Evolutionary conservation across 768 basidiomycete genomes (phyloP).

Genomic region (Pleurotus eryngii): DNA sequence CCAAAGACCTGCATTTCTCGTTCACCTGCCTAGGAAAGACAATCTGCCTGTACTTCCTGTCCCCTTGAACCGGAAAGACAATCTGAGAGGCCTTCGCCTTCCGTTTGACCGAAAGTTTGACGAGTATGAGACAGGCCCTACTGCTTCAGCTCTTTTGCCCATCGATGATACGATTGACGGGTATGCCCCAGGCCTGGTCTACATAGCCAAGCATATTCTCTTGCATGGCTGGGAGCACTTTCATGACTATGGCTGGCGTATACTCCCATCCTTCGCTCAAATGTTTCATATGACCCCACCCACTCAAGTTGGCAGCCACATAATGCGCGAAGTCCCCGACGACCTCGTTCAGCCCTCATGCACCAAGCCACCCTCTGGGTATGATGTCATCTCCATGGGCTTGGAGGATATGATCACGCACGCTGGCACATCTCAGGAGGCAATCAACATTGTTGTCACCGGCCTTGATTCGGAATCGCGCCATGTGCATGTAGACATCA

Average conservation of each 20-base stretch:
- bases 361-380: background rate
- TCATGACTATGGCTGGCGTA: slow-evolving; percentile 13
- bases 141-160: slow-evolving; percentile 7
- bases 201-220: slow-evolving; percentile 12
- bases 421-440: background rate
- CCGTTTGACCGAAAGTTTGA: slow-evolving; percentile 4
- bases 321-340: slow-evolving; percentile 5
- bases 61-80: background rate
- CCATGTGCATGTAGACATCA: slow-evolving; percentile 9
- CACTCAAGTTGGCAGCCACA: slow-evolving; percentile 8
- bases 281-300: slow-evolving; percentile 6
- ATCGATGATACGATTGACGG: slow-evolving; percentile 1
- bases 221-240: slow-evolving; percentile 11
- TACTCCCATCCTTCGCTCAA: slow-evolving; percentile 9
- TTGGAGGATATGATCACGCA: slow-evolving; percentile 9
- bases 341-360: background rate
- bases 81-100: background rate
- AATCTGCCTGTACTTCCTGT: slow-evolving; percentile 5
- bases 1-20: too few relatives aligned
- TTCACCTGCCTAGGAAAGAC: background rate
- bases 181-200: slow-evolving; percentile 2
- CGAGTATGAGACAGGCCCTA: slow-evolving; percentile 13
- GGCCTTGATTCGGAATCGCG: slow-evolving; percentile 6
- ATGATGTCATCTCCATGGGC: slow-evolving; percentile 10
- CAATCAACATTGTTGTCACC: slow-evolving; percentile 9